These are phyloP conservation scores for Cephaloascus fragrans DNA, from an alignment of 805 yeast species.

Conservation along the genomic window DNA sequence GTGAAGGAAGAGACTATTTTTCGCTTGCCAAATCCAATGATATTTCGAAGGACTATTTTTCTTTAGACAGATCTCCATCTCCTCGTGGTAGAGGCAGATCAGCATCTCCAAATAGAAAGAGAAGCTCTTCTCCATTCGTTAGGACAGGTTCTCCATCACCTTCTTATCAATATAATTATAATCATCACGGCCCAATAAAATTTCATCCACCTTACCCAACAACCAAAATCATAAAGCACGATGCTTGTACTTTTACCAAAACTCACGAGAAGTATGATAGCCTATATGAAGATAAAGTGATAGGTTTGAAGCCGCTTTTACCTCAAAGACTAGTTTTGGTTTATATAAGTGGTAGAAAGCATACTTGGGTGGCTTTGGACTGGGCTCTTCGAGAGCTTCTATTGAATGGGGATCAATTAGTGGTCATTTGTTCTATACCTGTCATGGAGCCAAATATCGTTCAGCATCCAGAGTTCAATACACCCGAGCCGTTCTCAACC, in stretches of 20 bases:
- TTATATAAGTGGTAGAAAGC: conserved; percentile 60
- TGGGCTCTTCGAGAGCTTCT: conserved; percentile 49
- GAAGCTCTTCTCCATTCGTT: not conserved
- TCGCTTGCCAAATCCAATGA: too few relatives aligned
- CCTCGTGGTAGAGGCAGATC: not conserved
- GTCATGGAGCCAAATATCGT: too few relatives aligned
- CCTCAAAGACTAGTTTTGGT: conserved; percentile 50
- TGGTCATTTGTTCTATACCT: conserved; percentile 51
- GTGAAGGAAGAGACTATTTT: conserved; percentile 3
- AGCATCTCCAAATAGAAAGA: not conserved
- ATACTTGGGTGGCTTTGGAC: conserved; percentile 79
- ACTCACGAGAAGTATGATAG: conserved; percentile 37
- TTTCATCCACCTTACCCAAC: not conserved
- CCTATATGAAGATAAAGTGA: conserved; percentile 28
- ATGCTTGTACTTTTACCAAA: conserved; percentile 28
- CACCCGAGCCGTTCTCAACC: conserved; percentile 1
- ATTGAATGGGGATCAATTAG: conserved; percentile 57
- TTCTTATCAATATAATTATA: not conserved
- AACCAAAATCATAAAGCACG: not conserved
- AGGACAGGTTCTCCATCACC: not conserved
- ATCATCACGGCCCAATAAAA: not conserved
- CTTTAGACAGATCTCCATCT: not conserved
- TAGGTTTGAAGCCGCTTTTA: conserved; percentile 24
- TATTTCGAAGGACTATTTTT: not conserved
- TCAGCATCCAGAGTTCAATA: conserved; percentile 8